A percentile compares a stretch with the other conserved stretches of the same genome.
These are phyloP conservation scores for Hypseocharis bilobata DNA, from an alignment of 441 rosid genomes.

Conservation along the genomic window DNA sequence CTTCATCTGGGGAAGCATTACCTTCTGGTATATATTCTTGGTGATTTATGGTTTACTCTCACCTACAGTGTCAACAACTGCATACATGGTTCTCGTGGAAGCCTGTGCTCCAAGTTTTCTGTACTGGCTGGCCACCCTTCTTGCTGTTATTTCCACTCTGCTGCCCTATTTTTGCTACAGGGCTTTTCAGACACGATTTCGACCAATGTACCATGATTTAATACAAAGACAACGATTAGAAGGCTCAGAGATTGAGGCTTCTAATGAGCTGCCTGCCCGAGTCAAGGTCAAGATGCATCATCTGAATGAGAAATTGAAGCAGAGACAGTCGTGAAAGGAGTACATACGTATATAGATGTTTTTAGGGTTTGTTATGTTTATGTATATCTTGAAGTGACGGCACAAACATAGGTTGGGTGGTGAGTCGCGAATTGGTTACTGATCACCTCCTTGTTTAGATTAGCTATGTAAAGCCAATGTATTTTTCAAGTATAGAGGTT, in stretches of 20 bases:
- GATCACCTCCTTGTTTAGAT: slow-evolving; percentile 2
- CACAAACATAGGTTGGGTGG: slow-evolving; percentile 7
- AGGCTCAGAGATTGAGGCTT: slow-evolving; percentile 20
- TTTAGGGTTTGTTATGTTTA: neutral
- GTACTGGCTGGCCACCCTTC: slow-evolving; percentile 60
- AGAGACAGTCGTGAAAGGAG: slow-evolving; percentile 28
- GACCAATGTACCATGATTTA: slow-evolving; percentile 68
- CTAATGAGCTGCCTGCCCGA: slow-evolving; percentile 31
- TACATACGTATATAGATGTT: neutral
- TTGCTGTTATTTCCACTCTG: slow-evolving; percentile 48
- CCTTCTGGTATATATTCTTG: slow-evolving; percentile 73
- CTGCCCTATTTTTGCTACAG: slow-evolving; percentile 66
- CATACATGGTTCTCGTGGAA: slow-evolving; percentile 72
- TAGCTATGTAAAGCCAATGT: slow-evolving; percentile 18
- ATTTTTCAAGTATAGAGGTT: neutral
- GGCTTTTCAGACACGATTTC: slow-evolving; percentile 65
- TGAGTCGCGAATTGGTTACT: neutral
- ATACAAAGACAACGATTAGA: slow-evolving; percentile 35
- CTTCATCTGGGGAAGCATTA: slow-evolving; percentile 79
- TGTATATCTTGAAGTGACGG: slow-evolving; percentile 10
- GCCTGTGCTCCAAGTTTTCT: slow-evolving; percentile 73
- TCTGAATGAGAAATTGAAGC: slow-evolving; percentile 29
- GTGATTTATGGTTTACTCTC: slow-evolving; percentile 50
- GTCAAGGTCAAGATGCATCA: slow-evolving; percentile 38
- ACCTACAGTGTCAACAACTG: slow-evolving; percentile 53